A percentile compares a stretch with the other conserved stretches of the same genome.
phyloP scores from a whole-genome alignment of 2,329 filamentous ascomycete species.

The Seiridium unicorne region DNA sequence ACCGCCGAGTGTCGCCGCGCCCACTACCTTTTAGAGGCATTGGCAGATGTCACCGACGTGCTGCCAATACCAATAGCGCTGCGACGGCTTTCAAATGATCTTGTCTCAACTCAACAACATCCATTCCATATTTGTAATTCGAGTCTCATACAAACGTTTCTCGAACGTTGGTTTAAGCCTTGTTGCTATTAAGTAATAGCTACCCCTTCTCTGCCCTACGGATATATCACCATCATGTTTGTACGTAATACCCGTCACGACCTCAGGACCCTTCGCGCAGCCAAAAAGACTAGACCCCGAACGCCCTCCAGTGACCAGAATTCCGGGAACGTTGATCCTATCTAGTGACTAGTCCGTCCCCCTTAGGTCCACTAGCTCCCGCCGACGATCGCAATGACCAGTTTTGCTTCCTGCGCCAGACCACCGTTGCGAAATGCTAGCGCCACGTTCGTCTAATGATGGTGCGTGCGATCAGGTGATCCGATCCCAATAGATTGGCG shows the following conservation, averaged over 20 bases:
- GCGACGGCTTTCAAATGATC: too few relatives aligned
- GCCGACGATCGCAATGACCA: background rate
- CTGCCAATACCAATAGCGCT: too few relatives aligned
- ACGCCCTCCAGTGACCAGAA: background rate
- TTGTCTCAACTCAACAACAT: too few relatives aligned
- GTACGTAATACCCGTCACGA: constrained; percentile 3
- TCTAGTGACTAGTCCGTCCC: background rate
- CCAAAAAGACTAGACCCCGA: background rate
- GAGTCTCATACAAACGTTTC: background rate
- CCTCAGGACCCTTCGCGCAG: background rate
- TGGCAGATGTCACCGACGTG: too few relatives aligned
- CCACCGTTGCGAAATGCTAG: background rate
- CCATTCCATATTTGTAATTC: too few relatives aligned
- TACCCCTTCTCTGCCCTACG: constrained; percentile 3
- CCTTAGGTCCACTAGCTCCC: background rate
- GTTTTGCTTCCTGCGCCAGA: background rate
- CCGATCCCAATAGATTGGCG: background rate
- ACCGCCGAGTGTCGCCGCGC: too few relatives aligned
- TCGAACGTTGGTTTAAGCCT: constrained; percentile 1
- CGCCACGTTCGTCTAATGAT: background rate
- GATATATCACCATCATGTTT: background rate
- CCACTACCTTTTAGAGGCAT: too few relatives aligned
- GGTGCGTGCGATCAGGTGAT: background rate
- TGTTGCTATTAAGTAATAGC: constrained; percentile 3
- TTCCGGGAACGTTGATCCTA: background rate